A percentile compares a stretch with the other conserved stretches of the same genome.
These are phyloP conservation scores for Aquilaria malaccensis DNA, from an alignment of 345 rosid species.

Conservation along the genomic window DNA sequence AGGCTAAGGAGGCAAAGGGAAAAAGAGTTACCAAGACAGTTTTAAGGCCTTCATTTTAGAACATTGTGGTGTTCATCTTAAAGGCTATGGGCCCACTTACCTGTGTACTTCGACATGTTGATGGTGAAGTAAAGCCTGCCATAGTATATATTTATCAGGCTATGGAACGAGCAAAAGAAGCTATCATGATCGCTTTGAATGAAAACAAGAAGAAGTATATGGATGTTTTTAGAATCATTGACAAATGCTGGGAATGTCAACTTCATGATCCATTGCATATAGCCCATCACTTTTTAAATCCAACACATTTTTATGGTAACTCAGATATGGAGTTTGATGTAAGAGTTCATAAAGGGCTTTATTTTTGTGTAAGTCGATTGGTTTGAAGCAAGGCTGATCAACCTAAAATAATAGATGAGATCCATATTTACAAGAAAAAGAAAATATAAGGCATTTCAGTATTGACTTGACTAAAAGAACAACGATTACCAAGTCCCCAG, in stretches of 20 bases:
- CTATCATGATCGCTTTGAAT: neutral
- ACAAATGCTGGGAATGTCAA: neutral
- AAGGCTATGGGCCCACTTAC: slow-evolving; percentile 1
- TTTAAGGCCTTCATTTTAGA: too few species aligned
- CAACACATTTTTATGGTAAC: neutral
- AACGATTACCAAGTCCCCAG: too few species aligned
- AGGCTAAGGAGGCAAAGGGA: too few species aligned
- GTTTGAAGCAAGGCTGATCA: too few species aligned
- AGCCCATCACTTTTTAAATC: neutral
- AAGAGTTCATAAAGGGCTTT: neutral
- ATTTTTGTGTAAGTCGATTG: too few species aligned
- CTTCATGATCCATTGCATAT: slow-evolving; percentile 9
- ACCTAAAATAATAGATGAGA: neutral
- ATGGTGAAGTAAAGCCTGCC: slow-evolving; percentile 7
- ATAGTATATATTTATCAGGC: neutral
- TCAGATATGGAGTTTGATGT: neutral
- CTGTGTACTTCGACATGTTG: slow-evolving; percentile 10
- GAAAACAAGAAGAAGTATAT: slow-evolving; percentile 1
- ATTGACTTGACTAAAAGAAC: too few species aligned
- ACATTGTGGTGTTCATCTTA: too few species aligned
- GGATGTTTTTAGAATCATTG: slow-evolving; percentile 8
- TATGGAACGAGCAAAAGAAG: neutral
- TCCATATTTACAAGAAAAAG: neutral
- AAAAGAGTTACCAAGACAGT: too few species aligned
- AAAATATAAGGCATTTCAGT: neutral